Evolutionary conservation across 768 basidiomycete genomes (phyloP).

Genomic region (Pleurotus tuoliensis): DNA sequence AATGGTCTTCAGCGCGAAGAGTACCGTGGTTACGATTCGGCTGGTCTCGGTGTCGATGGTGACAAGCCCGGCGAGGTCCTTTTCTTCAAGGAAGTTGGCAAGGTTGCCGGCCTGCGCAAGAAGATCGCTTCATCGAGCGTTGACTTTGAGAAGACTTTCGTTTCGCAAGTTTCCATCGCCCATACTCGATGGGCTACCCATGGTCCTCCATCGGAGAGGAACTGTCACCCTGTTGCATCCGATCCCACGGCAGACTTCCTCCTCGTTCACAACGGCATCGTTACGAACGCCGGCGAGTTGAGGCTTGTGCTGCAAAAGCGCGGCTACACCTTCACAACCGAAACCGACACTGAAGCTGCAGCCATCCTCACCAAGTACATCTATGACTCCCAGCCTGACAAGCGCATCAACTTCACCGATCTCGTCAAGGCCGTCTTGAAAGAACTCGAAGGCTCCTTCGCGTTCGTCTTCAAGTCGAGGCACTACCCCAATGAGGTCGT

Average conservation of each 20-base stretch:
- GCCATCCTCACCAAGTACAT: slow-evolving; percentile 96
- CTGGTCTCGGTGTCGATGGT: slow-evolving; percentile 87
- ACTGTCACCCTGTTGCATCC: slow-evolving; percentile 94
- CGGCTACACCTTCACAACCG: slow-evolving; percentile 90
- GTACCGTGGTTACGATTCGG: slow-evolving; percentile 98
- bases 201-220: slow-evolving; percentile 79
- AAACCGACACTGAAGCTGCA: slow-evolving; percentile 97
- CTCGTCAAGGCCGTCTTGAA: slow-evolving; percentile 94
- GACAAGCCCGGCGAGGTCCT: slow-evolving; percentile 73
- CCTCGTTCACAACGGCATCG: slow-evolving; percentile 98
- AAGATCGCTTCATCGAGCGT: slow-evolving; percentile 70
- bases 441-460: slow-evolving; percentile 98
- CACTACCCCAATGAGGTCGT: slow-evolving; percentile 97
- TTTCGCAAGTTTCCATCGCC: slow-evolving; percentile 93
- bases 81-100: slow-evolving; percentile 98
- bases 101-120: slow-evolving; percentile 90
- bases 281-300: slow-evolving; percentile 89
- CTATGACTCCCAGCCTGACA: slow-evolving; percentile 88
- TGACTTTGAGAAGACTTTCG: slow-evolving; percentile 71
- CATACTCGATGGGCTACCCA: slow-evolving; percentile 99
- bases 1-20: slow-evolving; percentile 93
- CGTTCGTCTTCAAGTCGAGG: slow-evolving; percentile 96
- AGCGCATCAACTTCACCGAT: slow-evolving; percentile 82
- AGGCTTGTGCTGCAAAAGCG: slow-evolving; percentile 92
- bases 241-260: slow-evolving; percentile 81